phyloP scores from a whole-genome alignment of 495 filamentous ascomycete genomes.

The Aspergillus incahuasiensis region DNA sequence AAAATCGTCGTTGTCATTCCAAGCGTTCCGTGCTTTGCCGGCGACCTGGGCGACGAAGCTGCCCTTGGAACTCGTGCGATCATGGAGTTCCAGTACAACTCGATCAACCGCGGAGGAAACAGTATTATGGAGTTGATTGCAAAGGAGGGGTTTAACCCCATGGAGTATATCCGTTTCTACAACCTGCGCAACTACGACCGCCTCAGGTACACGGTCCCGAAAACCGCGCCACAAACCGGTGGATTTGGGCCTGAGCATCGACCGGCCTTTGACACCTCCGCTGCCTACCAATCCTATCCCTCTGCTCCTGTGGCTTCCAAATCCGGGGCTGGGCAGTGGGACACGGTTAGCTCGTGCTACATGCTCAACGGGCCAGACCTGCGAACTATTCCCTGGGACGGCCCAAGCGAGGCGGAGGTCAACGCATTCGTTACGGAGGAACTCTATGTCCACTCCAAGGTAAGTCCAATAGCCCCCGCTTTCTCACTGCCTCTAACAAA shows the following conservation, averaged over 20 bases:
- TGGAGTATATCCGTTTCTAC: slow-evolving; percentile 89
- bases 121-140: slow-evolving; percentile 79
- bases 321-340: slow-evolving; percentile 52
- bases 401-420: slow-evolving; percentile 65
- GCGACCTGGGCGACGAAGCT: slow-evolving; percentile 74
- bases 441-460: slow-evolving; percentile 91
- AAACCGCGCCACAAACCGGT: slow-evolving; percentile 56
- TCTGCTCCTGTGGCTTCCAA: slow-evolving; percentile 48
- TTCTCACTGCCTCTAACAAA: slow-evolving; percentile 17
- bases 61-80: slow-evolving; percentile 85
- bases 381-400: slow-evolving; percentile 72
- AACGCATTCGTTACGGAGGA: slow-evolving; percentile 89
- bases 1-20: slow-evolving; percentile 86
- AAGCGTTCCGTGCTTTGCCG: slow-evolving; percentile 84
- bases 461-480: slow-evolving; percentile 20
- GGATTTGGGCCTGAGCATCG: slow-evolving; percentile 30
- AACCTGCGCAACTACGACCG: slow-evolving; percentile 92
- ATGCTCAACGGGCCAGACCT: slow-evolving; percentile 80
- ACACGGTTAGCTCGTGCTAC: slow-evolving; percentile 75
- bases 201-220: slow-evolving; percentile 65
- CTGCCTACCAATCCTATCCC: slow-evolving; percentile 61
- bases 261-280: slow-evolving; percentile 37
- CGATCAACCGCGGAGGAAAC: slow-evolving; percentile 82
- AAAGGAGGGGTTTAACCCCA: slow-evolving; percentile 65
- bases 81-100: slow-evolving; percentile 92